These are phyloP conservation scores for Metschnikowia arizonensis DNA, from an alignment of 805 yeast species.

Conservation along the genomic window DNA sequence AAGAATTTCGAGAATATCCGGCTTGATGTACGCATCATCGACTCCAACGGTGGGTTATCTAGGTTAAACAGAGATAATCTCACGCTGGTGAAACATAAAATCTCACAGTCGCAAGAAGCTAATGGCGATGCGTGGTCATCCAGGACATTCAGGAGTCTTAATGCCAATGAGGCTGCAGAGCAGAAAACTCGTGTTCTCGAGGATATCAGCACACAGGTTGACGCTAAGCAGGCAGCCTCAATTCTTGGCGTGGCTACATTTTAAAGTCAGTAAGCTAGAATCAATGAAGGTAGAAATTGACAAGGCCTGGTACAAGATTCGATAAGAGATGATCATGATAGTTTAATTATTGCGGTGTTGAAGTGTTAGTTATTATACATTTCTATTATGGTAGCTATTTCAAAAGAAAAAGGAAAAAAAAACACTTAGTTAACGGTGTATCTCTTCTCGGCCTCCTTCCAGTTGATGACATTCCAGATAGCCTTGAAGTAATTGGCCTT, in stretches of 20 bases:
- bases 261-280: slow-evolving; percentile 18
- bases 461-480: slow-evolving; percentile 48
- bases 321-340: too few relatives aligned
- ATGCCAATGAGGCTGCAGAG: slow-evolving; percentile 25
- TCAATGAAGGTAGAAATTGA: too few relatives aligned
- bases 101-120: slow-evolving; percentile 40
- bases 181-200: slow-evolving; percentile 9
- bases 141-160: slow-evolving; percentile 34
- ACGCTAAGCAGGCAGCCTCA: slow-evolving; percentile 81
- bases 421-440: slow-evolving; percentile 20
- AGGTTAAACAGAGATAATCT: slow-evolving; percentile 72
- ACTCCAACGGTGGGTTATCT: slow-evolving; percentile 74
- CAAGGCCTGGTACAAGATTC: too few relatives aligned
- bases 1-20: slow-evolving; percentile 68
- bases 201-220: slow-evolving; percentile 40
- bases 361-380: too few relatives aligned
- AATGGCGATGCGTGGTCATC: slow-evolving; percentile 45
- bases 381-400: neutral
- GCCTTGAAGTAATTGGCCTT: slow-evolving; percentile 49
- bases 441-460: slow-evolving; percentile 49
- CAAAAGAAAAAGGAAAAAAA: too few relatives aligned
- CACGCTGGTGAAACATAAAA: slow-evolving; percentile 41
- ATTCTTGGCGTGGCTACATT: slow-evolving; percentile 75
- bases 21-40: slow-evolving; percentile 68
- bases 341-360: too few relatives aligned